Conservation (phyloP, 805 yeast genomes). For the Millerago galiae region DNA sequence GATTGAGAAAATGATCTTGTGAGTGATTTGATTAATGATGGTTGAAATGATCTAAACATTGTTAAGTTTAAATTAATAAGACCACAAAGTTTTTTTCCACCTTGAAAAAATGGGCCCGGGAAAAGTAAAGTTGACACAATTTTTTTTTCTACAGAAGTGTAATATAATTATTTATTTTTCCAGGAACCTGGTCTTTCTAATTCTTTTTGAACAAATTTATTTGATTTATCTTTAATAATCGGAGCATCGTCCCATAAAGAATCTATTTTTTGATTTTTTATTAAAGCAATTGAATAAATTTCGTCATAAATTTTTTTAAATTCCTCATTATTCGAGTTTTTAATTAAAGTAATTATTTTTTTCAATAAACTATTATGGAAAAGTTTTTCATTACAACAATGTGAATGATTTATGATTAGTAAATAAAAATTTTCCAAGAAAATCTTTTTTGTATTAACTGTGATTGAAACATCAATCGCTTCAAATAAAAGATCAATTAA, state of each 20-base stretch:
- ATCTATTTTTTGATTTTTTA: conserved; percentile 6
- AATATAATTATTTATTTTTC: not conserved
- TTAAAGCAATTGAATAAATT: conserved; percentile 1
- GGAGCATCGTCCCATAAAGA: conserved; percentile 2
- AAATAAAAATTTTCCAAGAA: conserved; percentile 1
- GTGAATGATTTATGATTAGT: conserved; percentile 2
- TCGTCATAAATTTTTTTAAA: conserved; percentile 1
- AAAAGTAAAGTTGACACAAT: not conserved
- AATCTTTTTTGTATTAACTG: conserved; percentile 2
- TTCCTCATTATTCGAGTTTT: conserved; percentile 9
- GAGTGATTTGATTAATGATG: not conserved
- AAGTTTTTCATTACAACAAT: conserved; percentile 1
- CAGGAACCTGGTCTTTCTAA: conserved; percentile 6
- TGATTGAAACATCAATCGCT: conserved; percentile 25
- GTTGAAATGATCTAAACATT: conserved; percentile 1
- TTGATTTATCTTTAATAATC: not conserved
- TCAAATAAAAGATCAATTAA: conserved; percentile 31
- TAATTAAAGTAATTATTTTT: conserved; percentile 21
- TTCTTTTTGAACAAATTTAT: conserved; percentile 1
- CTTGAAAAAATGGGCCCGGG: not conserved
- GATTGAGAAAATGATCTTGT: not conserved
- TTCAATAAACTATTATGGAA: no score
- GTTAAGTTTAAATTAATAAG: not conserved
- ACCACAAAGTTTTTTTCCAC: not conserved
- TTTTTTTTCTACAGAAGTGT: not conserved